Conservation (phyloP, 2,329 filamentous ascomycete species). For the Lecanicillium sp. region DNA sequence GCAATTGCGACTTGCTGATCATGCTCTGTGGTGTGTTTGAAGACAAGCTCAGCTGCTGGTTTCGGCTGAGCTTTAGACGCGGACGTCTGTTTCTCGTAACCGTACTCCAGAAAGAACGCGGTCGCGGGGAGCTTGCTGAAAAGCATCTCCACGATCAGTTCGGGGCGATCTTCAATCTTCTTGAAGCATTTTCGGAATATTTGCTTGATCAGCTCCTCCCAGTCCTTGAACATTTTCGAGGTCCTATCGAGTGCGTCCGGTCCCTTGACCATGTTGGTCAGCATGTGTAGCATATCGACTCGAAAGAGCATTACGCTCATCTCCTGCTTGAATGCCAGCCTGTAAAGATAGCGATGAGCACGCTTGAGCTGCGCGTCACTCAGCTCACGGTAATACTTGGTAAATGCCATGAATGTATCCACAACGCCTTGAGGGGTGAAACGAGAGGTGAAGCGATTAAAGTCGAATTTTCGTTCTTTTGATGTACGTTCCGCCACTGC, state of each 20-base stretch:
- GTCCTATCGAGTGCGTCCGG: slow-evolving; percentile 66
- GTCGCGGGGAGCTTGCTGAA: slow-evolving; percentile 88
- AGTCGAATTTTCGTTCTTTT: slow-evolving; percentile 90
- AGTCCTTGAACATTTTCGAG: slow-evolving; percentile 70
- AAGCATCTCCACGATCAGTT: slow-evolving; percentile 82
- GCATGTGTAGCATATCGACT: slow-evolving; percentile 81
- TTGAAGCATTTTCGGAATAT: slow-evolving; percentile 75
- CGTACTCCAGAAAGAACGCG: slow-evolving; percentile 82
- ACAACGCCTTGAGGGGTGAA: slow-evolving; percentile 82
- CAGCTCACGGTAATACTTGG: slow-evolving; percentile 74
- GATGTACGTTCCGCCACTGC: slow-evolving; percentile 62
- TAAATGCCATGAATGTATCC: slow-evolving; percentile 80
- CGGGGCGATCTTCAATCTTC: slow-evolving; percentile 79
- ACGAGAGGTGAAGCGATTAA: slow-evolving; percentile 70
- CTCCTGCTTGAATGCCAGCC: slow-evolving; percentile 91
- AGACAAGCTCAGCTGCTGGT: slow-evolving; percentile 75
- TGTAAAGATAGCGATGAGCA: slow-evolving; percentile 88
- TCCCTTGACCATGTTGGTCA: slow-evolving; percentile 89
- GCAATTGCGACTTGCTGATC: slow-evolving; percentile 73
- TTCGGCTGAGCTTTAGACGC: slow-evolving; percentile 54
- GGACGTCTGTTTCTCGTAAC: slow-evolving; percentile 77
- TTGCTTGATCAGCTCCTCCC: slow-evolving; percentile 83
- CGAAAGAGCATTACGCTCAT: slow-evolving; percentile 83
- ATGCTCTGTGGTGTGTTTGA: slow-evolving; percentile 63
- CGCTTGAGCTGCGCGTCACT: slow-evolving; percentile 77